Percentiles rank a stretch among this genome's conserved stretches.
Evolutionary conservation across 306 rosid genomes (phyloP).

Genomic region (Acacia melanoxylon): DNA sequence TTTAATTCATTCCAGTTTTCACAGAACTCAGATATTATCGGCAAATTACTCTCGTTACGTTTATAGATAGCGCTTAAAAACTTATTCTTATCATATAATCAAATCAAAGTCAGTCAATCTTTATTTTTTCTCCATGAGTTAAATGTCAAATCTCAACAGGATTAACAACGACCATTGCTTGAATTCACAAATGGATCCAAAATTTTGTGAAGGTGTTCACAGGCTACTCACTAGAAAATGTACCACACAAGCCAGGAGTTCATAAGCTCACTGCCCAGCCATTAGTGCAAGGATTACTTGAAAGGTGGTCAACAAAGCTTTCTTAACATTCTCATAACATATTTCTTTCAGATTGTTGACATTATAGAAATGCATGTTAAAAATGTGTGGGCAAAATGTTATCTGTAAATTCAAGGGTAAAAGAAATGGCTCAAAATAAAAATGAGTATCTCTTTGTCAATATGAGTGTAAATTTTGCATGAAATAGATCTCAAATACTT

Average conservation of each 20-base stretch:
- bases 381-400: conserved; percentile 4
- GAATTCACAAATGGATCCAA: background rate
- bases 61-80: background rate
- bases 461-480: conserved; percentile 10
- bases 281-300: background rate
- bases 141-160: background rate
- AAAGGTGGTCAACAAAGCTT: conserved; percentile 7
- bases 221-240: conserved; percentile 7
- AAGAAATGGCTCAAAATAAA: background rate
- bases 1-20: background rate
- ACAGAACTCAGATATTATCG: background rate
- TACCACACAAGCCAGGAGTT: conserved; percentile 8
- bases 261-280: background rate
- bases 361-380: background rate
- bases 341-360: conserved; percentile 17
- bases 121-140: background rate
- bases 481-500: background rate
- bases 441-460: background rate
- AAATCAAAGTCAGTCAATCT: background rate
- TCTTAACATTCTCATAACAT: background rate
- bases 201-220: conserved; percentile 1
- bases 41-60: background rate
- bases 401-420: conserved; percentile 17
- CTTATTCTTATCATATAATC: background rate
- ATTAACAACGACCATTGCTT: background rate